A percentile compares a stretch with the other conserved stretches of the same genome.
Evolutionary conservation across 2,329 filamentous ascomycete genomes (phyloP).

Genomic region (Ceratocystis cubensis): DNA sequence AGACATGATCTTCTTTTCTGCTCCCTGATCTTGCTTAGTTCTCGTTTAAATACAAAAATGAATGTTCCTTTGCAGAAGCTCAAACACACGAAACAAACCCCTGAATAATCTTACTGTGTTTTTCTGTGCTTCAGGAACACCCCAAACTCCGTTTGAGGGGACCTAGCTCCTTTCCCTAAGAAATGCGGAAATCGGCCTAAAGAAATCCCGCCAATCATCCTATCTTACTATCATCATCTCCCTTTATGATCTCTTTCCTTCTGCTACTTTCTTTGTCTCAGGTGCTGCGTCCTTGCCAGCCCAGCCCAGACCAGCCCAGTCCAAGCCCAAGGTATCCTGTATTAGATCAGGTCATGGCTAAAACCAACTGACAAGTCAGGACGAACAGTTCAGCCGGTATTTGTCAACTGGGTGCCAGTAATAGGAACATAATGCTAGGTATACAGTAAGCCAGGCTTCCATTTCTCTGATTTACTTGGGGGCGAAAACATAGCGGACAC

Average conservation of each 20-base stretch:
- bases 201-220: too few species aligned
- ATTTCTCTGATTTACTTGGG: too few species aligned
- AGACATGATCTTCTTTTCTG: too few species aligned
- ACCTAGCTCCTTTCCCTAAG: not conserved
- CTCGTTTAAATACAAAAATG: not conserved
- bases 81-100: not conserved
- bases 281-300: not conserved
- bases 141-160: not conserved
- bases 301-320: not conserved
- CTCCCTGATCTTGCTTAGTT: not conserved
- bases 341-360: not conserved
- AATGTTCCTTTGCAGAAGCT: not conserved
- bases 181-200: too few species aligned
- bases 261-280: constrained; percentile 3
- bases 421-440: too few species aligned
- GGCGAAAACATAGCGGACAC: too few species aligned
- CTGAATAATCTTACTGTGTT: not conserved
- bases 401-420: too few species aligned
- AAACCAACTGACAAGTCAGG: too few species aligned
- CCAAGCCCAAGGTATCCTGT: not conserved
- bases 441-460: too few species aligned
- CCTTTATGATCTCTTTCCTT: not conserved
- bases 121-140: not conserved
- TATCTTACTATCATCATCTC: too few species aligned
- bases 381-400: too few species aligned